Conservation (phyloP, 495 filamentous ascomycete species). For the Podospora bellae-mahoneyi region DNA sequence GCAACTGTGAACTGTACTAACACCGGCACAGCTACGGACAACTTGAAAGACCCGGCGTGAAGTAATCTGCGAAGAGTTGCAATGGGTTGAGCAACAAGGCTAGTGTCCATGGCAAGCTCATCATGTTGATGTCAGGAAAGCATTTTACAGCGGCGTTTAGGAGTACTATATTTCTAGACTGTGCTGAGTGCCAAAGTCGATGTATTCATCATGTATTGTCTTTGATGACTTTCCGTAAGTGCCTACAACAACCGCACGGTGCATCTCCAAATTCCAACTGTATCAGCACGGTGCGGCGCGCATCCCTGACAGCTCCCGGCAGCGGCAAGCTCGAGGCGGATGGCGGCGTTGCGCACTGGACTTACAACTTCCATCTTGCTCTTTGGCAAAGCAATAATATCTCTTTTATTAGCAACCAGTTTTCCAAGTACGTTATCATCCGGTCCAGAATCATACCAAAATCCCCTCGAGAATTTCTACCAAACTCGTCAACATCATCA, state of each 20-base stretch:
- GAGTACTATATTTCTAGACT: background rate
- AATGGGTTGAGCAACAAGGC: too few species aligned
- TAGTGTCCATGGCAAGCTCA: too few species aligned
- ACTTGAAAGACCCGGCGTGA: constrained; percentile 66
- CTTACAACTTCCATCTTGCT: background rate
- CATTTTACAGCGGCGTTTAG: background rate
- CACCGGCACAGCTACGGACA: constrained; percentile 66
- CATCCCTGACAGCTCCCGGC: background rate
- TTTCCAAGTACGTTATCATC: background rate
- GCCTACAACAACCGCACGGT: background rate
- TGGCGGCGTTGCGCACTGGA: background rate
- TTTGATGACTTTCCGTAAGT: background rate
- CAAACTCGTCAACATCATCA: background rate
- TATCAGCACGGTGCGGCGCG: background rate
- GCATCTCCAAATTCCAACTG: background rate
- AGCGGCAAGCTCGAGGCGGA: background rate
- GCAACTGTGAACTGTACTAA: constrained; percentile 5
- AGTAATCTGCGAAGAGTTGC: too few species aligned
- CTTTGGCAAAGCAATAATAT: background rate
- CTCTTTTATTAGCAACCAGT: background rate
- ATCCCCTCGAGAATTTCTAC: background rate
- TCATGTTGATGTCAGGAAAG: background rate
- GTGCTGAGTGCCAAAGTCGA: too few species aligned
- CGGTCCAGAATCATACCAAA: background rate
- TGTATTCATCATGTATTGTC: too few species aligned